Percentiles rank a stretch among this genome's conserved stretches.
Conservation (phyloP, 2,329 filamentous ascomycete genomes). For the Colletotrichum tabaci region DNA sequence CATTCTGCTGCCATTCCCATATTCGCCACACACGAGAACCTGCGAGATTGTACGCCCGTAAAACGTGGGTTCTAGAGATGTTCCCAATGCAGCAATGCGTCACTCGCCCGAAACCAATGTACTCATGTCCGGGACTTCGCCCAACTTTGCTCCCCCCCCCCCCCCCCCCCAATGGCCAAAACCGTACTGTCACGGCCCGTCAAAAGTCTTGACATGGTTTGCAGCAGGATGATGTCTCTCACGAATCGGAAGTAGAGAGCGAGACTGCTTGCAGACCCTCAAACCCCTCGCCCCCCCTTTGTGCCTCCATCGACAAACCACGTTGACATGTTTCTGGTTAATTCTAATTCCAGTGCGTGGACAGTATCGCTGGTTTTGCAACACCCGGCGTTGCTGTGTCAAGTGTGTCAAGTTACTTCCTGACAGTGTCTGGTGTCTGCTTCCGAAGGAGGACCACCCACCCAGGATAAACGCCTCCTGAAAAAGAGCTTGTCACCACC, state of each 20-base stretch:
- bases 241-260: neutral
- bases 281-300: neutral
- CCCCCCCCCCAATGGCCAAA: too few species aligned
- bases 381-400: too few species aligned
- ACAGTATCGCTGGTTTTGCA: too few species aligned
- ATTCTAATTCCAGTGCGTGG: neutral
- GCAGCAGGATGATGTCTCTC: neutral
- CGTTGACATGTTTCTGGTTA: neutral
- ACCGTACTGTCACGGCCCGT: too few species aligned
- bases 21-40: neutral
- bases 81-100: neutral
- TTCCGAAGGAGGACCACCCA: neutral
- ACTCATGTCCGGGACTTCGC: neutral
- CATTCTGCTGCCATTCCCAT: too few species aligned
- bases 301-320: neutral
- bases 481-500: neutral
- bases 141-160: neutral
- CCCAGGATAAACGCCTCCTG: neutral
- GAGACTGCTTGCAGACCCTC: neutral
- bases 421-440: neutral
- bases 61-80: neutral
- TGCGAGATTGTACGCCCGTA: neutral
- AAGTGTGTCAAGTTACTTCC: too few species aligned
- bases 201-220: neutral
- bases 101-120: neutral